A percentile compares a stretch with the other conserved stretches of the same genome.
Conservation (phyloP, 2,329 filamentous ascomycete genomes). For the Ceratocystis eucalypticola region DNA sequence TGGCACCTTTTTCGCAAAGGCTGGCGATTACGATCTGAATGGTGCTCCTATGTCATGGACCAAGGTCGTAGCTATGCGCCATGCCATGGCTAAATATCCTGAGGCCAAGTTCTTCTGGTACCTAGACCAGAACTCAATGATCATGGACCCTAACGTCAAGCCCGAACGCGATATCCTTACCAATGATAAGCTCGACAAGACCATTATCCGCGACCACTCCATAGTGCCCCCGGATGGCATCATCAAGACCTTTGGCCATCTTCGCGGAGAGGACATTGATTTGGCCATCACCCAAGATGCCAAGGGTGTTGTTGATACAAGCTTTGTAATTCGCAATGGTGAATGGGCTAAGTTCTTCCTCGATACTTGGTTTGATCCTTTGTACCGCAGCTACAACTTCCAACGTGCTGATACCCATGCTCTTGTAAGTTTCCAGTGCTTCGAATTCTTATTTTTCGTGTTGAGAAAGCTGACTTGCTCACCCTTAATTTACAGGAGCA, state of each 20-base stretch:
- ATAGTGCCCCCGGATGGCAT: constrained; percentile 93
- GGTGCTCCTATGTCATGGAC: constrained; percentile 53
- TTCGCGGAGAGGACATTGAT: constrained; percentile 66
- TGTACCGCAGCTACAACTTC: constrained; percentile 91
- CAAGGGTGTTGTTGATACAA: constrained; percentile 61
- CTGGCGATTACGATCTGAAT: constrained; percentile 59
- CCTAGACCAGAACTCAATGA: constrained; percentile 69
- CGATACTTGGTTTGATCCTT: constrained; percentile 89
- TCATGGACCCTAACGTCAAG: constrained; percentile 66
- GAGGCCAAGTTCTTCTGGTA: constrained; percentile 74
- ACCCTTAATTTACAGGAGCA: constrained; percentile 48
- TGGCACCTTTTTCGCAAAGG: constrained; percentile 64
- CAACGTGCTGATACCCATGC: constrained; percentile 89
- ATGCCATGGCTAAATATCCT: constrained; percentile 71
- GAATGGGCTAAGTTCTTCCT: constrained; percentile 89
- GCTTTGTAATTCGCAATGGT: constrained; percentile 67
- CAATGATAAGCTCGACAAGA: constrained; percentile 49
- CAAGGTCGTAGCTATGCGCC: constrained; percentile 71
- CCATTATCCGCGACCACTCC: constrained; percentile 75
- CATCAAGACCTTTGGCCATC: constrained; percentile 80
- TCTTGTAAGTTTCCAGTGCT: constrained; percentile 44
- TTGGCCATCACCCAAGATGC: constrained; percentile 75
- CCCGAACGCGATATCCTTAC: constrained; percentile 61
- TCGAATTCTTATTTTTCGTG: not conserved
- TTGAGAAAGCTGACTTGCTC: not conserved